These are phyloP conservation scores for Hypoxylon rubiginosum DNA, from an alignment of 2,329 filamentous ascomycete species.

Conservation along the genomic window DNA sequence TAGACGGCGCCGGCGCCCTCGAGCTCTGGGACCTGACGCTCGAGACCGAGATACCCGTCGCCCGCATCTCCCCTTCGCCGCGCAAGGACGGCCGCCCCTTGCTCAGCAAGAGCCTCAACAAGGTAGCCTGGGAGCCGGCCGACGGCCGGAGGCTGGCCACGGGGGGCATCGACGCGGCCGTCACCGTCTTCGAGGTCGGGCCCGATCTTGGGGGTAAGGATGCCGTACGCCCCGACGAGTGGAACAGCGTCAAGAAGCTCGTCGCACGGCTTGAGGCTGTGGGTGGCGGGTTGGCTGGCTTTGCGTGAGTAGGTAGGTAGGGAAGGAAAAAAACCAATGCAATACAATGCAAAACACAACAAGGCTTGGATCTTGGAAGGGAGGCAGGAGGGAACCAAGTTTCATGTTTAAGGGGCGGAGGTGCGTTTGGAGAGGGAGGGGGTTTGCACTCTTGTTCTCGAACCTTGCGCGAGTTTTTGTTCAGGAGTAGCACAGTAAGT, in stretches of 20 bases:
- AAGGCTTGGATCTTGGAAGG: conserved; percentile 34
- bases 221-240: conserved; percentile 86
- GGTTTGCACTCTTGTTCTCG: background rate
- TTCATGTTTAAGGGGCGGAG: background rate
- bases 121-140: conserved; percentile 90
- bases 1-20: conserved; percentile 91
- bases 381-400: background rate
- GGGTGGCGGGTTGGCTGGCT: conserved; percentile 63
- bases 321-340: background rate
- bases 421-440: background rate
- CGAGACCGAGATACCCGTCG: conserved; percentile 92
- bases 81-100: conserved; percentile 75
- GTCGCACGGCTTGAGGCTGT: conserved; percentile 79
- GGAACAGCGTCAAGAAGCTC: conserved; percentile 92
- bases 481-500: background rate
- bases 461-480: background rate
- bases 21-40: conserved; percentile 96
- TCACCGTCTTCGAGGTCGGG: conserved; percentile 94
- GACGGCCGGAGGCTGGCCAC: conserved; percentile 90
- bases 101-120: conserved; percentile 90
- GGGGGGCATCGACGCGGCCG: conserved; percentile 89
- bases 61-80: conserved; percentile 78
- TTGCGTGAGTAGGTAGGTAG: conserved; percentile 21
- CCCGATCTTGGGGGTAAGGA: conserved; percentile 87
- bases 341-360: too few relatives aligned